These are phyloP conservation scores for Debaryomyces subglobosus DNA, from an alignment of 1,139 yeast species.

Conservation along the genomic window DNA sequence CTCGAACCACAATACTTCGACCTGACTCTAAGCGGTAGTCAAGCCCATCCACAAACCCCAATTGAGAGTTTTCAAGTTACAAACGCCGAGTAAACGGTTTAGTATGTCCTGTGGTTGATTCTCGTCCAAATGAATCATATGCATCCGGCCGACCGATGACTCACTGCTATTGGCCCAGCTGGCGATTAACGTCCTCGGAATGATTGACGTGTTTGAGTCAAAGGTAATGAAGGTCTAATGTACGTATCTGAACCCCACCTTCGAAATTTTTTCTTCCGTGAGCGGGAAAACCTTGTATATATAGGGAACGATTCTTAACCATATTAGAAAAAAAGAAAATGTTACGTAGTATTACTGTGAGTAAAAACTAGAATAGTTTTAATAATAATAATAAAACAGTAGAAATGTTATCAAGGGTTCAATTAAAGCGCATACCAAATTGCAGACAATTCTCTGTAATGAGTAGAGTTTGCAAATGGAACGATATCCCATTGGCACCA, in stretches of 20 bases:
- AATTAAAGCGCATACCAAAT: conserved; percentile 10
- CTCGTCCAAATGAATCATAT: conserved; percentile 2
- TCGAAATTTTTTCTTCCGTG: conserved; percentile 5
- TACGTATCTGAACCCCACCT: conserved; percentile 5
- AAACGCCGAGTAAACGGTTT: not conserved
- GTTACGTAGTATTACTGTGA: not conserved
- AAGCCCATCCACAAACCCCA: not conserved
- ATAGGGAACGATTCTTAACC: not conserved
- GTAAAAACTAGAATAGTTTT: not conserved
- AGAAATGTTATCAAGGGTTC: conserved; percentile 16
- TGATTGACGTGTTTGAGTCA: conserved; percentile 5
- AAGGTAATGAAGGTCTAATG: conserved; percentile 1
- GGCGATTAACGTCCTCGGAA: conserved; percentile 5
- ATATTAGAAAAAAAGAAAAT: not conserved
- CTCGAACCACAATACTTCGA: not conserved
- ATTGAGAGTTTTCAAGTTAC: not conserved
- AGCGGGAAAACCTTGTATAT: conserved; percentile 3
- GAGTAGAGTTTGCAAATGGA: conserved; percentile 33
- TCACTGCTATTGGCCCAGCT: conserved; percentile 4
- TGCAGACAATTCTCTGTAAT: conserved; percentile 25
- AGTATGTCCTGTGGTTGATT: not conserved
- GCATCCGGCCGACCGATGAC: conserved; percentile 7
- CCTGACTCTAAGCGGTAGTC: not conserved
- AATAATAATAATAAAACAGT: not conserved
- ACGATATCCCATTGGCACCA: conserved; percentile 61